phyloP scores from a whole-genome alignment of 2,329 filamentous ascomycete genomes.

The Boeremia lycopersici region DNA sequence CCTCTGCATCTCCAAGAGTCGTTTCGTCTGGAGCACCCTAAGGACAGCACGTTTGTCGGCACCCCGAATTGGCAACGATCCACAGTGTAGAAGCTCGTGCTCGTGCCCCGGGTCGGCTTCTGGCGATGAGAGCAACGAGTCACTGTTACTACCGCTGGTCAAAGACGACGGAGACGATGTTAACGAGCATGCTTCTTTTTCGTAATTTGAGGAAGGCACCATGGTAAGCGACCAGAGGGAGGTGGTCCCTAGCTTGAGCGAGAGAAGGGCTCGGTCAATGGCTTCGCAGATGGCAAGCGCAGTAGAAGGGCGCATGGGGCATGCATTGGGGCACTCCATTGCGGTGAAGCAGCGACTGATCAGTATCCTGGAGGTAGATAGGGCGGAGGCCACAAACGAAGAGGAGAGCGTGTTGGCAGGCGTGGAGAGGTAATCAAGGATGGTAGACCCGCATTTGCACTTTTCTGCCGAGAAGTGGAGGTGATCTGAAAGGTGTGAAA shows the following conservation, averaged over 20 bases:
- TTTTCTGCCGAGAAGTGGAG: neutral
- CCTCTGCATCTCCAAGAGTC: neutral
- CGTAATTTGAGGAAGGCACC: neutral
- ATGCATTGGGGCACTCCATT: neutral
- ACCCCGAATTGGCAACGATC: neutral
- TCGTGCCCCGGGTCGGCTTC: neutral
- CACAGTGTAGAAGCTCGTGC: neutral
- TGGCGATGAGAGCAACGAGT: neutral
- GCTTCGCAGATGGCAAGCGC: neutral
- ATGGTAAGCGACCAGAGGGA: neutral
- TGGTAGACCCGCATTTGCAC: neutral
- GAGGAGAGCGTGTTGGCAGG: neutral
- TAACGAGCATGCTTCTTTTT: neutral
- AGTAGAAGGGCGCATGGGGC: neutral
- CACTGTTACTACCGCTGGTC: neutral
- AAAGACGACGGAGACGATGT: neutral
- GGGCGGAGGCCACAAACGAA: neutral
- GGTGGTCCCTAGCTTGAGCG: neutral
- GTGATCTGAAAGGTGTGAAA: neutral
- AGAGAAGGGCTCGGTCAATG: neutral
- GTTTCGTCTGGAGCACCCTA: neutral
- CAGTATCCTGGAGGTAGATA: neutral
- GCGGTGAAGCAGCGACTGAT: neutral
- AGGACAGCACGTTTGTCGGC: neutral
- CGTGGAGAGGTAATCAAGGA: neutral